These are phyloP conservation scores for Lagenidium sp. DNA, from an alignment of 352 stramenopile species.

Conservation along the genomic window DNA sequence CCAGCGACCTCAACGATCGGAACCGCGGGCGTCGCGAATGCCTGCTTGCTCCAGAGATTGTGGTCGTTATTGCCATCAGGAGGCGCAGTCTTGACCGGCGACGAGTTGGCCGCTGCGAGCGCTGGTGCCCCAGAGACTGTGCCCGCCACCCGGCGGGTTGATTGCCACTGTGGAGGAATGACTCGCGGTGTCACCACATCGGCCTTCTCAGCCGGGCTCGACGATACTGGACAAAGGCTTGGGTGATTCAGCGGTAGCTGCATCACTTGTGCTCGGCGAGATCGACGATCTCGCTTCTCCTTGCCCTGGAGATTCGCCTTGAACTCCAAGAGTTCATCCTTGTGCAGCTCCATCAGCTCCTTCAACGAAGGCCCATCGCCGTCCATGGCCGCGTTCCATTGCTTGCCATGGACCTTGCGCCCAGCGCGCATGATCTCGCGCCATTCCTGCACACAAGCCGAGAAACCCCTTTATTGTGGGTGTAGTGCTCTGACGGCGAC, in stretches of 20 bases:
- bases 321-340: constrained; percentile 59
- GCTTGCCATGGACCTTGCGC: constrained; percentile 49
- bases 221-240: too few relatives aligned
- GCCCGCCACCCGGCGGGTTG: constrained; percentile 33
- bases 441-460: constrained; percentile 35
- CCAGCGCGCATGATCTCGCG: constrained; percentile 51
- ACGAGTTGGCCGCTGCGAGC: too few relatives aligned
- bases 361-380: constrained; percentile 18
- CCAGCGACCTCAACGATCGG: too few relatives aligned
- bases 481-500: too few relatives aligned
- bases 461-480: too few relatives aligned
- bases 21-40: neutral
- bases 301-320: constrained; percentile 19
- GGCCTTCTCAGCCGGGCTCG: too few relatives aligned
- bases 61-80: too few relatives aligned
- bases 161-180: constrained; percentile 44
- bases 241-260: constrained; percentile 7
- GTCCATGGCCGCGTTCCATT: constrained; percentile 30
- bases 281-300: too few relatives aligned
- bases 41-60: constrained; percentile 13
- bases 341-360: constrained; percentile 63
- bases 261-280: constrained; percentile 4
- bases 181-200: neutral
- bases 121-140: too few relatives aligned
- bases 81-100: too few relatives aligned